These are phyloP conservation scores for Coleophoma eucalyptorum DNA, from an alignment of 2,329 filamentous ascomycete genomes.

Conservation along the genomic window DNA sequence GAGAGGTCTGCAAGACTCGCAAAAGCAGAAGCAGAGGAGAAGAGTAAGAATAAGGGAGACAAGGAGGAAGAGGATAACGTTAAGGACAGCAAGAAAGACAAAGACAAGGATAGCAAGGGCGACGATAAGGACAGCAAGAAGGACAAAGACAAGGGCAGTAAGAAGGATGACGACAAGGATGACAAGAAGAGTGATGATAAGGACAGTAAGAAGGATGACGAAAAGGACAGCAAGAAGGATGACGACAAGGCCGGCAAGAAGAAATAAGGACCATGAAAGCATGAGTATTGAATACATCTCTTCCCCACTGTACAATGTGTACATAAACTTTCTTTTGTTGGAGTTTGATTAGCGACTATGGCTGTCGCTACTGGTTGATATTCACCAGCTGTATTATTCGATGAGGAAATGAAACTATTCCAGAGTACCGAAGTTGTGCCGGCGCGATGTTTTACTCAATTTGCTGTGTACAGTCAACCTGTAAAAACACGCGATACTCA, in stretches of 20 bases:
- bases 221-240: not conserved
- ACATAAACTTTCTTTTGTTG: not conserved
- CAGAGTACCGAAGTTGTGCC: no score
- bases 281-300: no score
- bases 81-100: slow-evolving; percentile 5
- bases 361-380: no score
- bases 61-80: slow-evolving; percentile 1
- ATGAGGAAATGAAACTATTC: no score
- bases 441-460: no score
- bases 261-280: no score
- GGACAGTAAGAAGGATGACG: slow-evolving; percentile 7
- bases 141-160: not conserved
- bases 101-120: slow-evolving; percentile 33
- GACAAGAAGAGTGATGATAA: slow-evolving; percentile 8
- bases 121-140: slow-evolving; percentile 27
- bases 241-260: no score
- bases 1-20: slow-evolving; percentile 13
- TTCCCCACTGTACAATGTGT: not conserved
- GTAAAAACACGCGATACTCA: no score
- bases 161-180: not conserved
- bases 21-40: slow-evolving; percentile 6
- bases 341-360: no score
- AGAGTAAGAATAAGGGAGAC: slow-evolving; percentile 5
- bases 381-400: no score
- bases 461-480: no score